Conservation (phyloP, 2,329 filamentous ascomycete species). For the Rutstroemia sp. region DNA sequence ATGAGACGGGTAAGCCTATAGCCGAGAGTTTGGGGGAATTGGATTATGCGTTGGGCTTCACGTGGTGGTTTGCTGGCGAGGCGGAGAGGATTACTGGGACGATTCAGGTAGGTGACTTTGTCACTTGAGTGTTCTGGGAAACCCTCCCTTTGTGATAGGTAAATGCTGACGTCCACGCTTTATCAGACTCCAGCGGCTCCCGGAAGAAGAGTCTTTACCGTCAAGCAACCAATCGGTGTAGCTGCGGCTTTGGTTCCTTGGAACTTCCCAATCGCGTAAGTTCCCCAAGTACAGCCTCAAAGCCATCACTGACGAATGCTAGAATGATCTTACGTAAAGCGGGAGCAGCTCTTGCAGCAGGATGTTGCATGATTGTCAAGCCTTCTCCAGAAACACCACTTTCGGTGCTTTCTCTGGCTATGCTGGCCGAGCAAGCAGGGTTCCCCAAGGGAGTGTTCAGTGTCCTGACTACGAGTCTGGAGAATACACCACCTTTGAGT, state of each 20-base stretch:
- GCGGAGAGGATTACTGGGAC: constrained; percentile 56
- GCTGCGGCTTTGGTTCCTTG: constrained; percentile 63
- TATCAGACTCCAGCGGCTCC: constrained; percentile 47
- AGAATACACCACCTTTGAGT: constrained; percentile 46
- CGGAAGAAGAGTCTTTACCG: constrained; percentile 57
- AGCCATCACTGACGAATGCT: neutral
- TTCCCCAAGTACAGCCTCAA: constrained; percentile 4
- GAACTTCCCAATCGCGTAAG: constrained; percentile 60
- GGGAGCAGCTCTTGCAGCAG: constrained; percentile 60
- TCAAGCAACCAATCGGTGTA: constrained; percentile 70
- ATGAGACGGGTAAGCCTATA: constrained; percentile 49
- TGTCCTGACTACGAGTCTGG: constrained; percentile 51
- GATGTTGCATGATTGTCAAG: constrained; percentile 69
- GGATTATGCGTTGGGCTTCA: constrained; percentile 45
- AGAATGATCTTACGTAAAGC: constrained; percentile 59
- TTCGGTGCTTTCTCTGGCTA: constrained; percentile 45
- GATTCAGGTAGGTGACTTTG: constrained; percentile 31
- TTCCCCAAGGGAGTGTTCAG: constrained; percentile 54
- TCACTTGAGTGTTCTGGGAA: neutral
- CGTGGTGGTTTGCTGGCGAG: constrained; percentile 52
- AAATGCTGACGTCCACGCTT: neutral
- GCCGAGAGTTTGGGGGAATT: constrained; percentile 44
- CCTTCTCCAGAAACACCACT: constrained; percentile 62
- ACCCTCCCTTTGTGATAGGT: neutral
- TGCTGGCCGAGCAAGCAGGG: constrained; percentile 46